Evolutionary conservation across 768 basidiomycete species (phyloP).

Genomic region (Lactarius hatsudake): DNA sequence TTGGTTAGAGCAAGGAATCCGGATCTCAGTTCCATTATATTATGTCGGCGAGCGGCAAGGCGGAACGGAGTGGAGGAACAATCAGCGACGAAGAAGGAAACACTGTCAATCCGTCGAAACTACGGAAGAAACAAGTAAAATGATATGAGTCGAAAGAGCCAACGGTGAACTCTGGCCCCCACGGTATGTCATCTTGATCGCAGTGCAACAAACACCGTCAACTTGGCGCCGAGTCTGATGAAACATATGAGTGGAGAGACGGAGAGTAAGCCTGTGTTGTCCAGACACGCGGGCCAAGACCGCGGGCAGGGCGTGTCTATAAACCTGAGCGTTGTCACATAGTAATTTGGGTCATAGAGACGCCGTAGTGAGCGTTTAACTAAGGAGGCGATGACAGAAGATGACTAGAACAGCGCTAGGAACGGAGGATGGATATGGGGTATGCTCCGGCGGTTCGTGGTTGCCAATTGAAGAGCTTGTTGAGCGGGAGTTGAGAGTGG

Average conservation of each 20-base stretch:
- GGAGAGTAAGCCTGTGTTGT: not conserved
- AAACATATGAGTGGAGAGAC: conserved; percentile 14
- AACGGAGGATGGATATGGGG: conserved; percentile 8
- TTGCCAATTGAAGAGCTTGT: not conserved
- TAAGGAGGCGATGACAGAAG: conserved; percentile 7
- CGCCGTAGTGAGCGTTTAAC: not conserved
- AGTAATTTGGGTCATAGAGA: not conserved
- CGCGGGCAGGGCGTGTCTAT: not conserved
- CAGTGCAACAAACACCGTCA: not conserved
- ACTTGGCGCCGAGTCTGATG: conserved; percentile 13
- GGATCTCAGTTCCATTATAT: conserved; percentile 2
- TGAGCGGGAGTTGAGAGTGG: not conserved
- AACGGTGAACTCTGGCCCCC: not conserved
- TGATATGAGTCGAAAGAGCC: conserved; percentile 9
- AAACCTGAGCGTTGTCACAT: conserved; percentile 1
- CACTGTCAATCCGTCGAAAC: not conserved
- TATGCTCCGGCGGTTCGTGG: not conserved
- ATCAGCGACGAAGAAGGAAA: not conserved
- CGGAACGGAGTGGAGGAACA: not conserved
- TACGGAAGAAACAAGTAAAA: conserved; percentile 6
- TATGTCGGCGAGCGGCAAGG: conserved; percentile 12
- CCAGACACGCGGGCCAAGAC: not conserved
- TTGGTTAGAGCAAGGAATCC: not conserved
- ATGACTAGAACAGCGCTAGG: conserved; percentile 15
- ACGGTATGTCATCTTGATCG: conserved; percentile 22